A percentile compares a stretch with the other conserved stretches of the same genome.
phyloP scores from a whole-genome alignment of 805 yeast genomes.

The Metschnikowia vanudenii region DNA sequence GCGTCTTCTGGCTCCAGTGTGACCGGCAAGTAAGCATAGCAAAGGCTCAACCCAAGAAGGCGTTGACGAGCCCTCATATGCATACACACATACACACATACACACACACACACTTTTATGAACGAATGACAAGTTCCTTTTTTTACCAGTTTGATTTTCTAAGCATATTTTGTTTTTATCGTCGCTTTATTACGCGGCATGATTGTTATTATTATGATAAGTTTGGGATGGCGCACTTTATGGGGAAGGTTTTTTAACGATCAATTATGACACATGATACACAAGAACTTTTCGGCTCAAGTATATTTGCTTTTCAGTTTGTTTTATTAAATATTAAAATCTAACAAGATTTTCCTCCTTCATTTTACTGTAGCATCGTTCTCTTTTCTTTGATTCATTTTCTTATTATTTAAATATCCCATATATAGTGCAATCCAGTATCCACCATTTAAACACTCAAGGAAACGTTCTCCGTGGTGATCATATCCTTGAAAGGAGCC shows the following conservation, averaged over 20 bases:
- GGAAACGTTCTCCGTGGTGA: conserved; percentile 69
- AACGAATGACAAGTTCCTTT: conserved; percentile 4
- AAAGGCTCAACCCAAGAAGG: too few species aligned
- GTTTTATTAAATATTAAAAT: neutral
- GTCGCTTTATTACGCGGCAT: neutral
- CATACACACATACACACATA: neutral
- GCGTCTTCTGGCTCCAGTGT: conserved; percentile 5
- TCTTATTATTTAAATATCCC: neutral
- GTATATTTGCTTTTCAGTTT: neutral
- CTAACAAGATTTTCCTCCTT: neutral
- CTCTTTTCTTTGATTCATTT: neutral
- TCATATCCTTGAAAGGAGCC: conserved; percentile 55
- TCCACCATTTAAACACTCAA: conserved; percentile 60
- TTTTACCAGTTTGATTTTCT: neutral
- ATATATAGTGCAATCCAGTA: neutral
- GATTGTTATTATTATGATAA: neutral
- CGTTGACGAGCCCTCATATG: too few species aligned
- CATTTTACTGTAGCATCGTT: too few species aligned
- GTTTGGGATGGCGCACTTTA: neutral
- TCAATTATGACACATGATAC: neutral
- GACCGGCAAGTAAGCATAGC: neutral
- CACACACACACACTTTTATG: neutral
- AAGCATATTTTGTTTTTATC: neutral
- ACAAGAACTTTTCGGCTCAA: neutral
- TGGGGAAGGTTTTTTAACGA: neutral